Evolutionary conservation across 495 filamentous ascomycete genomes (phyloP).

Genomic region (Penicillium samsonianum): DNA sequence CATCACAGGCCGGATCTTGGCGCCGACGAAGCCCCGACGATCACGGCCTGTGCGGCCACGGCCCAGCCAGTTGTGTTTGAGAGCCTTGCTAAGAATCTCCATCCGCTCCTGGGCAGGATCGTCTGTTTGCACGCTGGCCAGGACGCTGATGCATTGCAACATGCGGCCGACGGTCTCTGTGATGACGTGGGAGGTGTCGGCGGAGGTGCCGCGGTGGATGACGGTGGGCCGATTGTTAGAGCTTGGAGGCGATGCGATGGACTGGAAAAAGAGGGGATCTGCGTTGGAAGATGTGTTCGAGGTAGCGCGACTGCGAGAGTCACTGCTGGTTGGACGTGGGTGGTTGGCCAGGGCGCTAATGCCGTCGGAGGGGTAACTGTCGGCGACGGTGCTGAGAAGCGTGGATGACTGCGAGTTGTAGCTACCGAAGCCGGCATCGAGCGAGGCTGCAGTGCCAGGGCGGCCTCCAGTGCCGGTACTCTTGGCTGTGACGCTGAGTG

Average conservation of each 20-base stretch:
- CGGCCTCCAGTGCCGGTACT: conserved; percentile 50
- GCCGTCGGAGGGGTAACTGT: conserved; percentile 51
- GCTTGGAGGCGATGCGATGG: conserved; percentile 51
- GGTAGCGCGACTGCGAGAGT: conserved; percentile 68
- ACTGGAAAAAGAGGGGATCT: conserved; percentile 51
- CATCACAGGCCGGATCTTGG: conserved; percentile 51
- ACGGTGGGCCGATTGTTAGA: conserved; percentile 41
- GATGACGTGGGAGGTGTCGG: conserved; percentile 74
- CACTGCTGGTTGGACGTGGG: conserved; percentile 45
- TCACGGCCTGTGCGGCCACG: conserved; percentile 88
- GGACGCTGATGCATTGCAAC: conserved; percentile 93
- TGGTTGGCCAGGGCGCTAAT: conserved; percentile 45
- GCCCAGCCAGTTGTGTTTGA: conserved; percentile 97
- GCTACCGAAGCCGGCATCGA: conserved; percentile 68
- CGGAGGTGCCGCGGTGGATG: conserved; percentile 38
- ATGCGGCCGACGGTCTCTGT: conserved; percentile 94
- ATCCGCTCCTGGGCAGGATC: conserved; percentile 79
- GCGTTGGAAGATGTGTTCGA: conserved; percentile 78
- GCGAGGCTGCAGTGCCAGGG: conserved; percentile 68
- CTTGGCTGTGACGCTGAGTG: conserved; percentile 49
- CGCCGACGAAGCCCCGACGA: conserved; percentile 81
- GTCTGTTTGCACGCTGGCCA: conserved; percentile 70
- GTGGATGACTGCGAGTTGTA: conserved; percentile 77
- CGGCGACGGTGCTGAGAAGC: conserved; percentile 58
- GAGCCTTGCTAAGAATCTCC: conserved; percentile 75